phyloP scores from a whole-genome alignment of 1,284 basidiomycete genomes.

The Thelephora terrestris region DNA sequence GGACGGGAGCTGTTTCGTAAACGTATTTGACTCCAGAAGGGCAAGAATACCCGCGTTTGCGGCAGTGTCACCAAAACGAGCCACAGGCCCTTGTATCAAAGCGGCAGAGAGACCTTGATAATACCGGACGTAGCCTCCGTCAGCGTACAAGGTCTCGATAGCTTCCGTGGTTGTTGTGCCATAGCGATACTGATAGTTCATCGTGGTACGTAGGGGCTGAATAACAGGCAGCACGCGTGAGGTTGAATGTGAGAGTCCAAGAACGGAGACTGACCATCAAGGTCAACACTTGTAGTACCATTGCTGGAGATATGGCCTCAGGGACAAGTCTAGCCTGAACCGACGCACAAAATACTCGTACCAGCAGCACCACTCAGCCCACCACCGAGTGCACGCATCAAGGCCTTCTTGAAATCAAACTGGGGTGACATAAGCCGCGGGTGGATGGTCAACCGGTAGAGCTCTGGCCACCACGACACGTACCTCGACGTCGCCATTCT shows the following conservation, averaged over 20 bases:
- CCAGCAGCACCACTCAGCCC: conserved; percentile 80
- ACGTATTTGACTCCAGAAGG: conserved; percentile 58
- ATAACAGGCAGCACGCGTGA: conserved; percentile 1
- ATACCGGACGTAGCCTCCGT: conserved; percentile 74
- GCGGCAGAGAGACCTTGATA: conserved; percentile 79
- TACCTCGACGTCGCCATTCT: conserved; percentile 57
- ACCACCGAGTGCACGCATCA: conserved; percentile 75
- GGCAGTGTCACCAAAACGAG: conserved; percentile 85
- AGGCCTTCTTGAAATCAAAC: conserved; percentile 69
- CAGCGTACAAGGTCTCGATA: conserved; percentile 55
- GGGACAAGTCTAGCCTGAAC: background rate
- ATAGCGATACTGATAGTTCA: conserved; percentile 88
- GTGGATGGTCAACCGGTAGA: background rate
- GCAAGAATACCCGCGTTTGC: conserved; percentile 77
- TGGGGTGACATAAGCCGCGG: conserved; percentile 19
- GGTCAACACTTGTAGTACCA: conserved; percentile 81
- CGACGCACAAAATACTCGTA: conserved; percentile 16
- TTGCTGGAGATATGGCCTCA: conserved; percentile 37
- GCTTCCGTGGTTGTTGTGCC: conserved; percentile 66
- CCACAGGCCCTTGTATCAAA: conserved; percentile 67
- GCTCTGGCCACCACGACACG: conserved; percentile 13
- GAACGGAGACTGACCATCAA: conserved; percentile 49
- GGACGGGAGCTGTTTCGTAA: conserved; percentile 51
- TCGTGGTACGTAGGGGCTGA: conserved; percentile 71
- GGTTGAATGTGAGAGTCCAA: background rate